Conservation (phyloP, 257 asterid genomes). For the Datura wrightii region DNA sequence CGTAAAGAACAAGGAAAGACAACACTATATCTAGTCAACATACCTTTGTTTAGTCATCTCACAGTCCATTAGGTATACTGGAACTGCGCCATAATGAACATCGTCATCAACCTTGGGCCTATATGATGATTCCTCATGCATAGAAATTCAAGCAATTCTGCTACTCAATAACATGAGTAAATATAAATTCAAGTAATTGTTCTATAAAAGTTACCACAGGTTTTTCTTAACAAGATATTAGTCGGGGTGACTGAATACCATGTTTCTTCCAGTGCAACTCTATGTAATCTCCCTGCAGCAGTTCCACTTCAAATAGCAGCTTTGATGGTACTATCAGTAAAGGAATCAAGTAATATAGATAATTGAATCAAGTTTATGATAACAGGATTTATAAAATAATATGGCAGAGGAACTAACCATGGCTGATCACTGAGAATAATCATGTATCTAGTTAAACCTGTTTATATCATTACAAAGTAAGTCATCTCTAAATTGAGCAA, state of each 20-base stretch:
- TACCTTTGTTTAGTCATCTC: constrained; percentile 86
- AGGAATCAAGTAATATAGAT: constrained; percentile 8
- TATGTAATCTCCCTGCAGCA: constrained; percentile 97
- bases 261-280: constrained; percentile 70
- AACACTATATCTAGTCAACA: neutral
- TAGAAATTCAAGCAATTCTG: constrained; percentile 43
- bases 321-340: constrained; percentile 16
- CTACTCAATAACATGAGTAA: neutral
- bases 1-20: neutral
- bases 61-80: constrained; percentile 97
- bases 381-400: constrained; percentile 9
- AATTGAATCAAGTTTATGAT: neutral
- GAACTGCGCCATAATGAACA: constrained; percentile 84
- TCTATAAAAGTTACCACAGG: constrained; percentile 14
- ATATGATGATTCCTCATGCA: constrained; percentile 82
- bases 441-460: constrained; percentile 31
- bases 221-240: constrained; percentile 23
- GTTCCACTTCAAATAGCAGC: constrained; percentile 33
- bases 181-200: constrained; percentile 7
- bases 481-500: constrained; percentile 27
- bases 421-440: constrained; percentile 20
- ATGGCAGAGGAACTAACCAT: constrained; percentile 25
- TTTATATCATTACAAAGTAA: constrained; percentile 28
- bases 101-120: constrained; percentile 94
- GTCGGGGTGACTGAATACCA: constrained; percentile 20